phyloP scores from a whole-genome alignment of 2,329 filamentous ascomycete genomes.

The Rhytidhysteron rufulum region DNA sequence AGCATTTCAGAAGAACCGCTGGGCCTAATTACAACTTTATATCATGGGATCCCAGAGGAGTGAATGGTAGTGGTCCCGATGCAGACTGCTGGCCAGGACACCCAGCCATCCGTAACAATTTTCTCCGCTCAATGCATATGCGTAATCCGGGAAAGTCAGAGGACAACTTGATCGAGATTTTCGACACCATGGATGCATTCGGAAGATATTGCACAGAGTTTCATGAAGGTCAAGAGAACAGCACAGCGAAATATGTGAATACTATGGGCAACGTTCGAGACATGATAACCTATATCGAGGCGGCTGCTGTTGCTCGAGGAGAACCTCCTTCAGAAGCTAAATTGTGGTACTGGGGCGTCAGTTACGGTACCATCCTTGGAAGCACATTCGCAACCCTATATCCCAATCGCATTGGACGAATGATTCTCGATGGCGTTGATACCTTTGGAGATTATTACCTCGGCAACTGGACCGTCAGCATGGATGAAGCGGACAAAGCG shows the following conservation, averaged over 20 bases:
- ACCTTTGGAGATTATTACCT: slow-evolving; percentile 34
- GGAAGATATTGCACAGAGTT: not conserved
- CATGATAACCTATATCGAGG: slow-evolving; percentile 41
- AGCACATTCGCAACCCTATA: slow-evolving; percentile 14
- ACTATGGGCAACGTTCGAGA: slow-evolving; percentile 40
- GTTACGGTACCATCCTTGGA: slow-evolving; percentile 38
- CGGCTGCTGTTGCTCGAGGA: slow-evolving; percentile 21
- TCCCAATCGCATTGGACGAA: slow-evolving; percentile 9
- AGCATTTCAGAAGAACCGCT: not conserved
- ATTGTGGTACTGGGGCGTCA: slow-evolving; percentile 38
- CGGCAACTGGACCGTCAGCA: slow-evolving; percentile 26
- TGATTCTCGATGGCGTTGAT: slow-evolving; percentile 38
- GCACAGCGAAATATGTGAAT: slow-evolving; percentile 31
- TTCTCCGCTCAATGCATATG: not conserved
- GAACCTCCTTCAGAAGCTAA: slow-evolving; percentile 13
- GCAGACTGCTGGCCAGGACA: slow-evolving; percentile 22
- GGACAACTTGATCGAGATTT: slow-evolving; percentile 24
- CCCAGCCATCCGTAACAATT: slow-evolving; percentile 12
- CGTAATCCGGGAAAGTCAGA: slow-evolving; percentile 19
- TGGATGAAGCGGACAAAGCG: slow-evolving; percentile 36
- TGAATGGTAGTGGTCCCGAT: slow-evolving; percentile 16
- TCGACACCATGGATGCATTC: slow-evolving; percentile 9
- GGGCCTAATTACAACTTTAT: slow-evolving; percentile 29
- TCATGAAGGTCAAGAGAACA: slow-evolving; percentile 10
- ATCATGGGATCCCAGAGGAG: slow-evolving; percentile 31